Evolutionary conservation across 2,329 filamentous ascomycete species (phyloP), one percentile per base, ranked within the genome.

Genomic region (Escovopsis sp.): DNA sequence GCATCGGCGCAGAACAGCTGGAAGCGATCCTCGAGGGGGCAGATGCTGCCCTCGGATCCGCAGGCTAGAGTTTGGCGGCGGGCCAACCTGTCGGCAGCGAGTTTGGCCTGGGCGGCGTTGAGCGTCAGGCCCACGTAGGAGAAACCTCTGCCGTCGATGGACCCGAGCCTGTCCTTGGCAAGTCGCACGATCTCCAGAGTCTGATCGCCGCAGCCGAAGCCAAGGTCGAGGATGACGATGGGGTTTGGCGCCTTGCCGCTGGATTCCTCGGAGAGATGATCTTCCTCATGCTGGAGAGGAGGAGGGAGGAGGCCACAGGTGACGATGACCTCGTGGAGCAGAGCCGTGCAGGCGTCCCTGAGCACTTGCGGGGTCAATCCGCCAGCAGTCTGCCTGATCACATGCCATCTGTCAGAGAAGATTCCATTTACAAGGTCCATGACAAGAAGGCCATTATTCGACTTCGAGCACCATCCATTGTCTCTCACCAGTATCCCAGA

Each of bases 161-260:
- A 34, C 39, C 49, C 48, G 25, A 41, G 35, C 2, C 35, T 35
- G 4, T 43, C 28, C 14, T 43, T 34, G 4, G 51, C 40, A 17
- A 53, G 45, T 10, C 47, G 48, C 2, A 53, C 57, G 7, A 37
- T 13, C 37, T 65, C 60, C 15, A 66, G 47, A 0, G 62, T 68
- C 47, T 75, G 71, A 42, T 75, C 69, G 23, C 71, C 71, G 41
- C 71, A 76, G 9, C 71, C 70, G 40, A 72, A 68, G 3, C 71
- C 70, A 1, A 74, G 53, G 39, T 75, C 70, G 1, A 75, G 50
- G 9, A 69, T 53, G 3, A 57, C 48, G 5, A 61, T 41, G 6
- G 43, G 12, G 16, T 18, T 15, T 9, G 29, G 15, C 17, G 18
- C 31, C 3, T 31, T 30, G 12, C 19, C 11, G 7, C 17, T 9